phyloP scores from a whole-genome alignment of 805 yeast species.

The Saturnispora dispora region DNA sequence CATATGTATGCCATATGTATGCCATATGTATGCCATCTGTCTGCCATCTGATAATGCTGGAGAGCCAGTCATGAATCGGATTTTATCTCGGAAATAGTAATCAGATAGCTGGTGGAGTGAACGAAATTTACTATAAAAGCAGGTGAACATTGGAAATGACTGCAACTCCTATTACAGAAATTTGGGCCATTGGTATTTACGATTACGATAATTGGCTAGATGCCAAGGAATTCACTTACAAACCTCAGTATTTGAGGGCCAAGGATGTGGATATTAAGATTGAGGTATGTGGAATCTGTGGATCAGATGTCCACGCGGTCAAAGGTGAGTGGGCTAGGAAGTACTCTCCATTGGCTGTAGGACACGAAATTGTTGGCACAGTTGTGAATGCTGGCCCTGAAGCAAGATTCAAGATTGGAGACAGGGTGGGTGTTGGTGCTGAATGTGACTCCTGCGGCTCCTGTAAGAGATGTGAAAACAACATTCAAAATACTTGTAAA shows the following conservation, averaged over 20 bases:
- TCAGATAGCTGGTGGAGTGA: too few relatives aligned
- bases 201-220: conserved; percentile 14
- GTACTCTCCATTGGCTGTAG: conserved; percentile 25
- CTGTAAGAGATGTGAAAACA: conserved; percentile 31
- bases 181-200: conserved; percentile 16
- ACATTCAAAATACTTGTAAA: conserved; percentile 41
- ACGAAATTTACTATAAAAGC: too few relatives aligned
- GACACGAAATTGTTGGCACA: conserved; percentile 40
- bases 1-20: too few relatives aligned
- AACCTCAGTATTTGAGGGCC: conserved; percentile 13
- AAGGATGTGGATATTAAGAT: conserved; percentile 35
- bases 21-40: too few relatives aligned
- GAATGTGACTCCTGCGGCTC: conserved; percentile 30
- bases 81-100: too few relatives aligned
- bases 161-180: conserved; percentile 7
- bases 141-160: not conserved
- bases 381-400: conserved; percentile 32
- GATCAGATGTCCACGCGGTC: conserved; percentile 40
- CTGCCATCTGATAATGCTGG: too few relatives aligned
- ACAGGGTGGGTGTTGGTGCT: conserved; percentile 47
- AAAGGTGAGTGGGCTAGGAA: conserved; percentile 23
- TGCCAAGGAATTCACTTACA: conserved; percentile 15
- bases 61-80: too few relatives aligned
- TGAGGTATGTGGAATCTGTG: conserved; percentile 41
- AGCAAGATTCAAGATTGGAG: conserved; percentile 33